Evolutionary conservation across 139 green algal genomes (phyloP), one percentile per base, ranked within the genome.

Genomic region (Coelastrella sp.): DNA sequence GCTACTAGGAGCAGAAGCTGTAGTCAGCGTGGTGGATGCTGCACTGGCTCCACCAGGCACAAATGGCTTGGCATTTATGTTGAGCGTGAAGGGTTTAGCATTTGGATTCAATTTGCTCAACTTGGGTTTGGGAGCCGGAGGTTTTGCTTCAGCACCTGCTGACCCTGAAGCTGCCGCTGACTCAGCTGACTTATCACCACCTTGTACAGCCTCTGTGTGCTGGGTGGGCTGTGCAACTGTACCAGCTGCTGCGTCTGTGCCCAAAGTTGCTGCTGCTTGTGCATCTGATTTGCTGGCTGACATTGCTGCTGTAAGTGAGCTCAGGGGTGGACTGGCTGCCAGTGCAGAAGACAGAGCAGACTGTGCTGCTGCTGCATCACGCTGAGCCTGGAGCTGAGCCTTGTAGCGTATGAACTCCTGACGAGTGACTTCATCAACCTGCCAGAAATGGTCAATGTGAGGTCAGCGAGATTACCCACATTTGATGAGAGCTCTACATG

Each of bases 71-170:
- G 91, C 91, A 4, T 89, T 87, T n/a, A 91, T 69, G 81, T 92
- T 94, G 27, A 94, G 78, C 0, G 86, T 82, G 88, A 94, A 94
- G 19, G 88, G 59, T 85, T 93, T 93, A 30, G 91, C 91, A 69
- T 90, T 91, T 50, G 89, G 88, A 74, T 93, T 94, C 27, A 94
- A 82, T 19, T 74, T 85, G 27, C 27, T 84, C 37, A 88, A 86
- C 62, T 75, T 86, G 76, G 51, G 80, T 25, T 75, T 50, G 9
- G 62, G 17, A 4, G 37, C 53, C 21, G 50, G 2, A 11, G 63
- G 45, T 43, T 35, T 45, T 9, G 53, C 80, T 27, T 51, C 66
- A 9, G 76, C 67, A 5, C 53, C 43, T 30, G 64, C 80, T 4
- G n/a, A n/a, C n/a, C n/a, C n/a, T n/a, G n/a, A n/a, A n/a, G n/a